Conservation (phyloP, 2,329 filamentous ascomycete species). For the Monosporascus sp. region DNA sequence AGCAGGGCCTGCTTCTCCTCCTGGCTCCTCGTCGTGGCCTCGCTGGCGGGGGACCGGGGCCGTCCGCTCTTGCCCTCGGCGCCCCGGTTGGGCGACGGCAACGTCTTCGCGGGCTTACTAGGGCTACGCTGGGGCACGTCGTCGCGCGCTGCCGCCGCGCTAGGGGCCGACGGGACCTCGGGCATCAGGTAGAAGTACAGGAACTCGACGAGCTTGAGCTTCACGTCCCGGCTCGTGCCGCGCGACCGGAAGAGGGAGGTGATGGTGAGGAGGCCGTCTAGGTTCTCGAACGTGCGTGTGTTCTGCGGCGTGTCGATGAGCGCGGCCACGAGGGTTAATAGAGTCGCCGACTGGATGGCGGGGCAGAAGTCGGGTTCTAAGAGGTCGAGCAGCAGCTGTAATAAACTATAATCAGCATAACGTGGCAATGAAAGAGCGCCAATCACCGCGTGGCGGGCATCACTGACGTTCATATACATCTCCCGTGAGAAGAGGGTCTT, state of each 20-base stretch:
- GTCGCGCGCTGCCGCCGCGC: conserved; percentile 38
- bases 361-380: conserved; percentile 90
- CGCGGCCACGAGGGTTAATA: conserved; percentile 84
- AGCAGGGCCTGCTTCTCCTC: conserved; percentile 79
- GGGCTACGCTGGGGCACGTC: conserved; percentile 58
- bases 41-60: conserved; percentile 30
- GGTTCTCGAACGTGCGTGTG: conserved; percentile 83
- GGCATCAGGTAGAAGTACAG: conserved; percentile 99
- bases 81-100: conserved; percentile 31
- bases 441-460: too few relatives aligned
- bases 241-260: conserved; percentile 90
- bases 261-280: conserved; percentile 86
- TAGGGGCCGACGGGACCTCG: conserved; percentile 61
- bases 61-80: conserved; percentile 14
- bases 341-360: conserved; percentile 82
- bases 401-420: too few relatives aligned
- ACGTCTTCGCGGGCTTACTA: conserved; percentile 59
- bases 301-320: conserved; percentile 83
- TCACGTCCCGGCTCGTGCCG: conserved; percentile 79
- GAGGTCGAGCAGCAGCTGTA: conserved; percentile 79
- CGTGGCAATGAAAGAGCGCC: not conserved
- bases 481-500: conserved; percentile 82
- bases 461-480: conserved; percentile 83
- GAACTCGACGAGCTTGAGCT: conserved; percentile 94
- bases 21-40: conserved; percentile 55